Percentiles rank a stretch among this genome's conserved stretches.
phyloP scores from a whole-genome alignment of 345 rosid species.

The Pugionium dolabratum region DNA sequence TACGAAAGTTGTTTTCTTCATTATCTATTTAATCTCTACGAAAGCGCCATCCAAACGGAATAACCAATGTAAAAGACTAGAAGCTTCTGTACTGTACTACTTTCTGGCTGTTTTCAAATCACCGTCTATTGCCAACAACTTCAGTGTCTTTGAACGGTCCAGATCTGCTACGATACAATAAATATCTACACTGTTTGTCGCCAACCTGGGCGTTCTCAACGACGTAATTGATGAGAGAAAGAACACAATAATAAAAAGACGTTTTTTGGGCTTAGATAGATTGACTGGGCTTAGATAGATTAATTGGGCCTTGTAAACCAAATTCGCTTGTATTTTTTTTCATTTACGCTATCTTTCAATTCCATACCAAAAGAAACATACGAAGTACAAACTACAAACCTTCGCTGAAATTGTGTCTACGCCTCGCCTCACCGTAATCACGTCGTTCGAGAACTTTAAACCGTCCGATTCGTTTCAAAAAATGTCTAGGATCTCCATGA shows the following conservation, averaged over 20 bases:
- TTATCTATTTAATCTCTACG: background rate
- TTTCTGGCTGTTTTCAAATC: conserved; percentile 5
- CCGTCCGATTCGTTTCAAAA: conserved; percentile 43
- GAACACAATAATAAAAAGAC: too few species aligned
- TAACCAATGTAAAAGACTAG: conserved; percentile 13
- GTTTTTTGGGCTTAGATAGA: too few species aligned
- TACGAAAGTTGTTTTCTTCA: background rate
- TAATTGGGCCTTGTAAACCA: background rate
- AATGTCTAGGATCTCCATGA: conserved; percentile 66
- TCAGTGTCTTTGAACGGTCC: conserved; percentile 8
- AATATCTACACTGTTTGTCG: background rate
- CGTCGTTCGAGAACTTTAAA: conserved; percentile 4
- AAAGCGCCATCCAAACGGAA: conserved; percentile 18
- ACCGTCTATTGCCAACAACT: background rate
- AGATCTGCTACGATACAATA: background rate
- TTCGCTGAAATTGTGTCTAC: conserved; percentile 10
- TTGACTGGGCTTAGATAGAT: conserved; percentile 10
- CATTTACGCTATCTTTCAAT: conserved; percentile 22
- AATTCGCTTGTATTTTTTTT: background rate
- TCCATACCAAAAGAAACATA: conserved; percentile 9
- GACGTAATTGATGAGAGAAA: background rate
- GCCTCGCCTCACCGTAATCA: conserved; percentile 21
- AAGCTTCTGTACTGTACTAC: conserved; percentile 18
- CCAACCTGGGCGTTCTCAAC: background rate
- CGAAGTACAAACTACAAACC: conserved; percentile 30